Evolutionary conservation across 2,329 filamentous ascomycete genomes (phyloP).

Genomic region (Trichoderma aggressivum): DNA sequence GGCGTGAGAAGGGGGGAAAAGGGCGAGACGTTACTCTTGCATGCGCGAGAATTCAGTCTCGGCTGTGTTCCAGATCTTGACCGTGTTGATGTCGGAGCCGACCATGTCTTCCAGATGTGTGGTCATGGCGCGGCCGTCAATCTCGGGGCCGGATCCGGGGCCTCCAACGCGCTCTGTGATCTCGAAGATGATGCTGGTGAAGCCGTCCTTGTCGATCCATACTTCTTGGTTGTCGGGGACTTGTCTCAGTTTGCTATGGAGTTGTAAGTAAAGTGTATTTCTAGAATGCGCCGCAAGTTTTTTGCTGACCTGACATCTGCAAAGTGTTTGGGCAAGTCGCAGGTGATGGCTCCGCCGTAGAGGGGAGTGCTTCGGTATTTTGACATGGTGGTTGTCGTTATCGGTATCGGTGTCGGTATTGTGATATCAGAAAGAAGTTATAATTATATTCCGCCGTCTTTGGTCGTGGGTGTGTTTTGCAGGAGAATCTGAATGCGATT

Average conservation of each 20-base stretch:
- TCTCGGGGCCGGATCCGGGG: constrained; percentile 51
- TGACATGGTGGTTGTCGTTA: constrained; percentile 40
- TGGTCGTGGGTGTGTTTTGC: neutral
- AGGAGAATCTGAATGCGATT: neutral
- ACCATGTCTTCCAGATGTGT: constrained; percentile 68
- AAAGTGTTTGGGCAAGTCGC: constrained; percentile 65
- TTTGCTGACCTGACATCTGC: constrained; percentile 65
- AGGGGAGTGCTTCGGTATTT: constrained; percentile 58
- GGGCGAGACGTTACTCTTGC: constrained; percentile 38
- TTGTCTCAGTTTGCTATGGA: constrained; percentile 63
- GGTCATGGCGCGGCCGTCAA: constrained; percentile 67
- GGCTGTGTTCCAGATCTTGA: constrained; percentile 65
- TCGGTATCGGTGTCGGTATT: neutral
- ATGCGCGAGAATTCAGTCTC: constrained; percentile 57
- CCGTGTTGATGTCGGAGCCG: constrained; percentile 58
- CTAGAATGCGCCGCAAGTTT: neutral
- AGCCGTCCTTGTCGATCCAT: constrained; percentile 78
- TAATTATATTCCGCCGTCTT: neutral
- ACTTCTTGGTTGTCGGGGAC: constrained; percentile 90
- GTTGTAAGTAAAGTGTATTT: neutral
- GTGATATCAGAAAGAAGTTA: neutral
- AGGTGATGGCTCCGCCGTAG: constrained; percentile 69
- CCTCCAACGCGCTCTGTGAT: constrained; percentile 76
- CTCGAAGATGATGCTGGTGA: constrained; percentile 85
- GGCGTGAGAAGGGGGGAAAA: neutral